A percentile compares a stretch with the other conserved stretches of the same genome.
These are phyloP conservation scores for Debaryomyces psychrophilus DNA, from an alignment of 1,139 yeast genomes.

Conservation along the genomic window DNA sequence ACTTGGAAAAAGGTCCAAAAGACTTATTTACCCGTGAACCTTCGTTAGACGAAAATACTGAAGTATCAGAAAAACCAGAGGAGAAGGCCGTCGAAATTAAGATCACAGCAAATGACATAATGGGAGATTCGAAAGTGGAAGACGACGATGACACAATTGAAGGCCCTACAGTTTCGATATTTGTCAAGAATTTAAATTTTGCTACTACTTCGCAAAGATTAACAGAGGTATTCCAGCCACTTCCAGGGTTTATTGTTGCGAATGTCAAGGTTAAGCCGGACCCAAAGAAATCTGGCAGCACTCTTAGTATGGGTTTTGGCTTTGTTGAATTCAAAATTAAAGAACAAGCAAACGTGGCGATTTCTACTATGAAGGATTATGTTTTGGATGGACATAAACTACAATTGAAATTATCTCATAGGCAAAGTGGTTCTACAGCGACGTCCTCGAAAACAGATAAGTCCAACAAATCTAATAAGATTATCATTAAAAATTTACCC, in stretches of 20 bases:
- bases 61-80: constrained; percentile 21
- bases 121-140: constrained; percentile 28
- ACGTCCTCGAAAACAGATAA: constrained; percentile 35
- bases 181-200: constrained; percentile 91
- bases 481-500: constrained; percentile 94
- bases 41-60: constrained; percentile 34
- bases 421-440: constrained; percentile 49
- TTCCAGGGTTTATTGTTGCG: constrained; percentile 82
- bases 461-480: constrained; percentile 58
- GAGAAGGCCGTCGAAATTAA: constrained; percentile 37
- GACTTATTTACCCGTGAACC: constrained; percentile 72
- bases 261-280: constrained; percentile 89
- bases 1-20: constrained; percentile 92
- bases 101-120: constrained; percentile 31
- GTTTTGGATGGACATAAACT: constrained; percentile 87
- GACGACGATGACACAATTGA: constrained; percentile 46
- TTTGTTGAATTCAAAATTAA: constrained; percentile 85
- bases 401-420: constrained; percentile 84
- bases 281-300: constrained; percentile 65
- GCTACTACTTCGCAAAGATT: constrained; percentile 67
- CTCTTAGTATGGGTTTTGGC: constrained; percentile 95
- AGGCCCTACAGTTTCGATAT: constrained; percentile 82
- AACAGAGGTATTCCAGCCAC: constrained; percentile 61
- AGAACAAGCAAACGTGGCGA: constrained; percentile 78
- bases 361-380: constrained; percentile 72